phyloP scores from a whole-genome alignment of 2,329 filamentous ascomycete genomes.

The Trichoderma lentiforme region DNA sequence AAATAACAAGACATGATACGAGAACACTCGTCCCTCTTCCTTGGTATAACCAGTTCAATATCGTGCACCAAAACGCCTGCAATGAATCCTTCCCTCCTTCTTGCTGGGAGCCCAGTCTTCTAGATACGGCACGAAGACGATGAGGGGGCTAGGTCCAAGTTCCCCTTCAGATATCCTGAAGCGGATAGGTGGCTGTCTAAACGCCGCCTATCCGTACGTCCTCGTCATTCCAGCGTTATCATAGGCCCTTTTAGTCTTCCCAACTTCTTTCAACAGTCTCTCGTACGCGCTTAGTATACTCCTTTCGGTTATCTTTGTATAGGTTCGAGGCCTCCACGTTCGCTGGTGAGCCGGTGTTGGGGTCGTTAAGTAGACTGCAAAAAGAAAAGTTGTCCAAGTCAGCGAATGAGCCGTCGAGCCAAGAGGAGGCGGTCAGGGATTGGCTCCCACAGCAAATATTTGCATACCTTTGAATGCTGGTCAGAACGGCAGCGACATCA shows the following conservation, averaged over 20 bases:
- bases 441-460: not conserved
- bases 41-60: slow-evolving; percentile 35
- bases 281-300: slow-evolving; percentile 90
- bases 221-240: not conserved
- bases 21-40: slow-evolving; percentile 16
- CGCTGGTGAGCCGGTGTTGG: slow-evolving; percentile 95
- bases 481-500: slow-evolving; percentile 94
- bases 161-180: not conserved
- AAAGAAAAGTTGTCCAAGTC: not conserved
- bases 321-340: slow-evolving; percentile 98
- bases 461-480: slow-evolving; percentile 90
- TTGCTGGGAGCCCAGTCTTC: not conserved
- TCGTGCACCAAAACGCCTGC: slow-evolving; percentile 33
- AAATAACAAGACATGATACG: slow-evolving; percentile 20
- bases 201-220: not conserved
- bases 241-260: slow-evolving; percentile 64
- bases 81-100: slow-evolving; percentile 8
- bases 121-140: not conserved
- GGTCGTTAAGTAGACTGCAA: slow-evolving; percentile 84
- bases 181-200: not conserved
- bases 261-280: slow-evolving; percentile 99
- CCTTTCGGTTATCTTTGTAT: slow-evolving; percentile 96
- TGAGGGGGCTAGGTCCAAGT: not conserved
- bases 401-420: not conserved
- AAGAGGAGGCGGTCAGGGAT: not conserved